These are phyloP conservation scores for Byssoonygena ceratinophila DNA, from an alignment of 2,329 filamentous ascomycete genomes.

Conservation along the genomic window DNA sequence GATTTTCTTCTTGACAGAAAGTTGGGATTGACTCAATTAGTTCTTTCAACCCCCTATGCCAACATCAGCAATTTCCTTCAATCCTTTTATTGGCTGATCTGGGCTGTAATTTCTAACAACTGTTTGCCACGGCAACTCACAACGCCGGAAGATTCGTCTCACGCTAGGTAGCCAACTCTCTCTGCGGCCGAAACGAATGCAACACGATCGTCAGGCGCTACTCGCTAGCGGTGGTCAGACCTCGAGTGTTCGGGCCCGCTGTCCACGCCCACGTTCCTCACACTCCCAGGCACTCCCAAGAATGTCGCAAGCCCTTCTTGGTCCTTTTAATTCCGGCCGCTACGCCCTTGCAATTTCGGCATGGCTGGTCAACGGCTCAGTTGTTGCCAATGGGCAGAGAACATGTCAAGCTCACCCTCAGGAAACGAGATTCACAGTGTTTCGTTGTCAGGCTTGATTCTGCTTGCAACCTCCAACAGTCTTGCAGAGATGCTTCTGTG, in stretches of 20 bases:
- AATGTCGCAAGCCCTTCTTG: not conserved
- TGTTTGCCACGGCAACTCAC: no score
- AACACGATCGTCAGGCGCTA: not conserved
- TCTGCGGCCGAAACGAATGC: no score
- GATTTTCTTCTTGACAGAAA: no score
- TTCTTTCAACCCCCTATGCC: no score
- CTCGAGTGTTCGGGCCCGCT: not conserved
- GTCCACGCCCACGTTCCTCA: not conserved
- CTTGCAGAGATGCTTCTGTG: no score
- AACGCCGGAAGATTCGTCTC: no score
- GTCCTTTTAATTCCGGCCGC: not conserved
- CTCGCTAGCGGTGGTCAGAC: not conserved
- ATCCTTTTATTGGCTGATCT: no score
- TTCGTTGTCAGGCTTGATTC: not conserved
- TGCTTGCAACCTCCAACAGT: no score
- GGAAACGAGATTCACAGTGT: not conserved
- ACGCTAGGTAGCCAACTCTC: no score
- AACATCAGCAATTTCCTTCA: no score
- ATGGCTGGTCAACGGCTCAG: not conserved
- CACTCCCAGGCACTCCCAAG: not conserved
- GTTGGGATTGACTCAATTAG: no score
- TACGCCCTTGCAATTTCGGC: not conserved
- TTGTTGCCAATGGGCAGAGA: not conserved
- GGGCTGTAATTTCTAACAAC: no score
- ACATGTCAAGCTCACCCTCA: conserved; percentile 5